phyloP scores from a whole-genome alignment of 768 basidiomycete genomes.

The Lactarius hengduanensis region DNA sequence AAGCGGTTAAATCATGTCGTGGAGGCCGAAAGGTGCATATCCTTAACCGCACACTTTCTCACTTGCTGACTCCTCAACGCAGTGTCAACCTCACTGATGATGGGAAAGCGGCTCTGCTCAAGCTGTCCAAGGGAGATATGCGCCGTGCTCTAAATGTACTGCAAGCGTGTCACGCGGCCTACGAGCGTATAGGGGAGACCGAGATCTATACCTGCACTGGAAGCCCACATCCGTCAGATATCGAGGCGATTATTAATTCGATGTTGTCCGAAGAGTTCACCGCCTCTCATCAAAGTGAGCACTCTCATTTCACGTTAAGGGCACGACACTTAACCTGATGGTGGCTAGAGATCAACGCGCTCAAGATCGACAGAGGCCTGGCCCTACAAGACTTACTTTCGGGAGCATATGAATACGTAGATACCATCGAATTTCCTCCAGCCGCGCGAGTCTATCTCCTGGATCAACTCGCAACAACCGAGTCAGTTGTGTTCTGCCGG shows the following conservation, averaged over 20 bases:
- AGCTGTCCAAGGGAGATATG: conserved; percentile 98
- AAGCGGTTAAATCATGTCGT: conserved; percentile 76
- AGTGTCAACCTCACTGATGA: conserved; percentile 87
- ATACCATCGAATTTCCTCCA: conserved; percentile 81
- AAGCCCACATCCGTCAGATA: conserved; percentile 92
- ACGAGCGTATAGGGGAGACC: conserved; percentile 81
- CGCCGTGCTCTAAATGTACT: conserved; percentile 92
- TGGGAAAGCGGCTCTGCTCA: conserved; percentile 85
- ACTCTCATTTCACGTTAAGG: not conserved
- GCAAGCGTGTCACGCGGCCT: conserved; percentile 98
- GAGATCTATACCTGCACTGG: conserved; percentile 98
- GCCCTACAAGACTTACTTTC: conserved; percentile 92
- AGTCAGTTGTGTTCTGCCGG: conserved; percentile 53
- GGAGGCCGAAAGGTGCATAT: conserved; percentile 73
- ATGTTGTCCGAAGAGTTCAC: conserved; percentile 98
- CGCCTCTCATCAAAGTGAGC: conserved; percentile 76
- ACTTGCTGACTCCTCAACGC: conserved; percentile 12
- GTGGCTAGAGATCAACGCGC: conserved; percentile 70
- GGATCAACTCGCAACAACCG: conserved; percentile 91
- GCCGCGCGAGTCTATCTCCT: conserved; percentile 88
- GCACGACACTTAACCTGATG: not conserved
- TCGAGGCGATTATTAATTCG: conserved; percentile 87
- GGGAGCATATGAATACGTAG: conserved; percentile 88
- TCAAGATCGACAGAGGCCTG: conserved; percentile 91
- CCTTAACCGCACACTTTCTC: not conserved